Conservation (phyloP, 2,329 filamentous ascomycete genomes). For the Colletotrichum scovillei region DNA sequence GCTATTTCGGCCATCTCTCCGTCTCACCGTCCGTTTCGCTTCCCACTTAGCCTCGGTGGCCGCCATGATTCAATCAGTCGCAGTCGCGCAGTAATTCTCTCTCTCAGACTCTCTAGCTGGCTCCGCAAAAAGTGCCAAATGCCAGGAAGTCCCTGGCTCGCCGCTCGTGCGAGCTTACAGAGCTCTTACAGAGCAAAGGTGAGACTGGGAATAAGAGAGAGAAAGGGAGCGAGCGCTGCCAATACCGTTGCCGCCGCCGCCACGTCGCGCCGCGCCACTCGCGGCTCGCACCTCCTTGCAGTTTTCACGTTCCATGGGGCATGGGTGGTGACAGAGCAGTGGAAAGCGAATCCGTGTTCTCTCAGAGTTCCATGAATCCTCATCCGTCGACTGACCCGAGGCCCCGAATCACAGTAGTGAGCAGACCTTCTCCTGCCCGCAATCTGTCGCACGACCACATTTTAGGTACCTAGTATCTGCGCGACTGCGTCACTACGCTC, state of each 20-base stretch:
- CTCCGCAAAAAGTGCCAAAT: not conserved
- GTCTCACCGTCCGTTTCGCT: constrained; percentile 3
- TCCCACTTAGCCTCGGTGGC: not conserved
- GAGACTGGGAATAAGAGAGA: not conserved
- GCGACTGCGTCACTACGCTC: constrained; percentile 9
- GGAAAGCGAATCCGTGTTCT: not conserved
- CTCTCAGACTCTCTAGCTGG: not conserved
- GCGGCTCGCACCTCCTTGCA: not conserved
- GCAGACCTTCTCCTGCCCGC: not conserved
- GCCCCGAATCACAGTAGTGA: not conserved
- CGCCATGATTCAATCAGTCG: not conserved
- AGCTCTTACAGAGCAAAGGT: not conserved
- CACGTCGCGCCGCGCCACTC: not conserved
- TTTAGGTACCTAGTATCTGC: not conserved
- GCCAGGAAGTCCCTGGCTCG: constrained; percentile 3
- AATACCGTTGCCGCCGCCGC: not conserved
- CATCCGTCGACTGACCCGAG: too few species aligned
- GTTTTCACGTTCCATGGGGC: not conserved
- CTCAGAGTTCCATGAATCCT: not conserved
- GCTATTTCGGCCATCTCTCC: not conserved
- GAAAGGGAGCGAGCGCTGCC: not conserved
- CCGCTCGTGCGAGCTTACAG: not conserved
- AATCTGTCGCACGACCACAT: constrained; percentile 11
- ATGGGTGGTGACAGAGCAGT: not conserved
- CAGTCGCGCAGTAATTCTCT: not conserved